Evolutionary conservation across 768 basidiomycete species (phyloP), one percentile per base, ranked within the genome.

Genomic region (Kondoa malvinella): DNA sequence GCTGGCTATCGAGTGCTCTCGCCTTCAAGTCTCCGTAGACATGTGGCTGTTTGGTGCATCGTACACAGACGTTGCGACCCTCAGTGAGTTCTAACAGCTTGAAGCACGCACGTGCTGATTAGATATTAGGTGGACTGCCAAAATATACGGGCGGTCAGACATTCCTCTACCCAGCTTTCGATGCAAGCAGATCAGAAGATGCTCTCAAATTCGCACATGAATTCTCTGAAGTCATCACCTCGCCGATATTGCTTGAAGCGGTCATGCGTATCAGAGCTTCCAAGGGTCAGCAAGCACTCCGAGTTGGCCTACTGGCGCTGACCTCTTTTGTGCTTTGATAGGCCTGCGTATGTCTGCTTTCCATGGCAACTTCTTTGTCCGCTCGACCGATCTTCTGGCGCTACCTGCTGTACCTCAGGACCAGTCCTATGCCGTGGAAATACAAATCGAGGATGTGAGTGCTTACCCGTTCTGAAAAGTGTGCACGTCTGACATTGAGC

Each of bases 181-280:
- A 92, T 74, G 95, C 95, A 14, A 83, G 84, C 1, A 83, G 91
- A 57, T 83, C 89, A 64, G 95, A 99, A 77, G 95, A 99, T 75
- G 95, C 95, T 1, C 82, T 95, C 78, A 97, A 97, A 78, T 97
- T 99, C 74, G 92, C 94, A 0, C 92, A 94, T 71, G 95, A 97
- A 76, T 92, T 97, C 74, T 91, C 92, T 26, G 85, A 88, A 73
- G 88, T 95, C 2, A 76, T 99, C 66, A 88, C 92, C 12, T 89
- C 86, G 81, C 89, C 92, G 2, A 89, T 97, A 73, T 92, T 91
- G 82, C 80, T 97, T 71, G 95, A 99, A 77, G 92, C 90, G 26
- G 89, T 99, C 66, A 96, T 95, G 82, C 88, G 95, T 76, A 90
- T 97, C 30, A 90, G 95, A 73, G 92, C 92, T n/a, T 91, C 95